Conservation (phyloP, 2,329 filamentous ascomycete species). For the Phialophora macrospora region DNA sequence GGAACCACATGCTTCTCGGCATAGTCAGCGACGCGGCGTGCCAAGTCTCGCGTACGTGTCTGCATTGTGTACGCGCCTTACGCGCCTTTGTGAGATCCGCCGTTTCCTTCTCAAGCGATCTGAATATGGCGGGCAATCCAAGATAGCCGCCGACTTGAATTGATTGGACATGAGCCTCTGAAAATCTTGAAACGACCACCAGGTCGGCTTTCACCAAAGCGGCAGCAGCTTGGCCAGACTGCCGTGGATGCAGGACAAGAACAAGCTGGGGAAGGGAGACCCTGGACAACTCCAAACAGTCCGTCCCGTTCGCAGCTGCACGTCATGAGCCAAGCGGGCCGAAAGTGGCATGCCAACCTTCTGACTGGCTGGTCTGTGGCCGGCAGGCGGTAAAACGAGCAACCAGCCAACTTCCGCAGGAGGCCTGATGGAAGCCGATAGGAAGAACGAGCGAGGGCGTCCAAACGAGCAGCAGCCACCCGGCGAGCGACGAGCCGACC, state of each 20-base stretch:
- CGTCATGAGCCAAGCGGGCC: conserved; percentile 22
- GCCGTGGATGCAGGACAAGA: neutral
- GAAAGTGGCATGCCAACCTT: neutral
- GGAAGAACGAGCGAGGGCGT: conserved; percentile 14
- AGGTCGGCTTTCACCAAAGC: conserved; percentile 1
- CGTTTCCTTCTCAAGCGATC: conserved; percentile 1
- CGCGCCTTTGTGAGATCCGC: neutral
- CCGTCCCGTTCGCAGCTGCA: conserved; percentile 8
- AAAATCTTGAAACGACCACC: conserved; percentile 11
- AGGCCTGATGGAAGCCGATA: conserved; percentile 22
- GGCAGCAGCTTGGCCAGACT: neutral
- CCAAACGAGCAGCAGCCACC: conserved; percentile 23
- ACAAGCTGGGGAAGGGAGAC: neutral
- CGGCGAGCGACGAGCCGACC: conserved; percentile 4
- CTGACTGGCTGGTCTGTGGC: conserved; percentile 24
- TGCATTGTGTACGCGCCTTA: neutral
- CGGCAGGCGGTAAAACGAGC: conserved; percentile 32
- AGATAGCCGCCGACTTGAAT: conserved; percentile 4
- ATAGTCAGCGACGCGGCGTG: neutral
- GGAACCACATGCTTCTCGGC: neutral
- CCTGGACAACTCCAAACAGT: neutral
- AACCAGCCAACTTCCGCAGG: conserved; percentile 23
- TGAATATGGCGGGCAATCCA: neutral
- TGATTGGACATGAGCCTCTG: conserved; percentile 7
- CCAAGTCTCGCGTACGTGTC: neutral